Evolutionary conservation across 2,329 filamentous ascomycete genomes (phyloP).

Genomic region (Zymoseptoria passerinii): DNA sequence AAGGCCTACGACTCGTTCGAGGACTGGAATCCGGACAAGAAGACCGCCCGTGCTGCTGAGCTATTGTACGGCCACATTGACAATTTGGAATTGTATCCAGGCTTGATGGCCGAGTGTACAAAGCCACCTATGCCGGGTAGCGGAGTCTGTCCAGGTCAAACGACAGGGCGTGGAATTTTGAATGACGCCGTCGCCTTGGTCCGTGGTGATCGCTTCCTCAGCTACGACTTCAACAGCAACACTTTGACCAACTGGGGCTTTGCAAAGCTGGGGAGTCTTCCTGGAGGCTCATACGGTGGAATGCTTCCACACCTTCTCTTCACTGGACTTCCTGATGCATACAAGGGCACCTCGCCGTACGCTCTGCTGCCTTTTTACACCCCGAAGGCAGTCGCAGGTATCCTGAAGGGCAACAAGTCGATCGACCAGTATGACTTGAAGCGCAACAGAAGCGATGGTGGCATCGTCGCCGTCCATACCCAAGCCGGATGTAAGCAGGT

Average conservation of each 20-base stretch:
- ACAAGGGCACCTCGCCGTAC: conserved; percentile 43
- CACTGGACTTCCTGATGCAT: conserved; percentile 40
- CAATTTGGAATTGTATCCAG: conserved; percentile 52
- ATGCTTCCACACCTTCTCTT: conserved; percentile 40
- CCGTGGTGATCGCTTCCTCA: conserved; percentile 40
- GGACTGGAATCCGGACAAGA: conserved; percentile 31
- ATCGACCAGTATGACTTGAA: conserved; percentile 40
- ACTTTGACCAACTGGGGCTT: conserved; percentile 46
- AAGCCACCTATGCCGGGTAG: conserved; percentile 44
- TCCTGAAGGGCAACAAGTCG: conserved; percentile 40
- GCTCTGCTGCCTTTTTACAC: conserved; percentile 46
- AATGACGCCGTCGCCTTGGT: conserved; percentile 43
- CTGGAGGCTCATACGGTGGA: conserved; percentile 37
- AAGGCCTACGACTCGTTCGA: conserved; percentile 31
- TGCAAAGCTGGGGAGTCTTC: conserved; percentile 33
- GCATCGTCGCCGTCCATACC: conserved; percentile 42
- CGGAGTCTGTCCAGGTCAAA: conserved; percentile 40
- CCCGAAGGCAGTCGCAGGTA: conserved; percentile 39
- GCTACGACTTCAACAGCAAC: conserved; percentile 42
- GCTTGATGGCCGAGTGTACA: conserved; percentile 48
- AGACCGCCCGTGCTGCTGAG: conserved; percentile 34
- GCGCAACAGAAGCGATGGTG: conserved; percentile 28
- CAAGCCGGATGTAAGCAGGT: conserved; percentile 43
- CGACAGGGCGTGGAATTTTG: conserved; percentile 40
- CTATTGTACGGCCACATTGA: conserved; percentile 44